These are phyloP conservation scores for Drechslerella dactyloides DNA, from an alignment of 2,329 filamentous ascomycete genomes.

Conservation along the genomic window DNA sequence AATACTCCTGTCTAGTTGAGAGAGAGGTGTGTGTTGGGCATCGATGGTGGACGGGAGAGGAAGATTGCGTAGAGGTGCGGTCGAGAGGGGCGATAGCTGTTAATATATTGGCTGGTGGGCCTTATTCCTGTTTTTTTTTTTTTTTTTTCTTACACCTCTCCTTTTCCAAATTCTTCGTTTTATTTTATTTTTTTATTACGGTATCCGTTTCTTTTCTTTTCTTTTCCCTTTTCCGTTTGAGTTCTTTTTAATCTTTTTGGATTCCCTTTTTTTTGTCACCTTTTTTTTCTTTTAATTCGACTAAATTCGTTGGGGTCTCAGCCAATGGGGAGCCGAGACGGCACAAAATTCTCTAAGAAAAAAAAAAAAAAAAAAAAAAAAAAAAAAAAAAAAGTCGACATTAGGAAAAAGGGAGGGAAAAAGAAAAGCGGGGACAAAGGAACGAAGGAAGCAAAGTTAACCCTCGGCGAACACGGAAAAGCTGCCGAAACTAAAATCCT, in stretches of 20 bases:
- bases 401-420: conserved; percentile 1
- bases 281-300: conserved; percentile 44
- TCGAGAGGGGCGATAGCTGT: not conserved
- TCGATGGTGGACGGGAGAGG: not conserved
- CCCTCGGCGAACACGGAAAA: not conserved
- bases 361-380: conserved; percentile 14
- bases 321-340: conserved; percentile 8
- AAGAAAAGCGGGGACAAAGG: not conserved
- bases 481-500: too few relatives aligned
- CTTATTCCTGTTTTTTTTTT: not conserved
- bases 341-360: not conserved
- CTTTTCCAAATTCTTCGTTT: conserved; percentile 5
- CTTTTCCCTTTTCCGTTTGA: conserved; percentile 7
- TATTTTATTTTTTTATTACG: conserved; percentile 1
- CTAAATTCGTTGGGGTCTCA: conserved; percentile 51
- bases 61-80: not conserved
- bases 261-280: conserved; percentile 40
- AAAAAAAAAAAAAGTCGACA: not conserved
- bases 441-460: not conserved
- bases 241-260: conserved; percentile 38
- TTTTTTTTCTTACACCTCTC: too few relatives aligned
- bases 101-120: not conserved
- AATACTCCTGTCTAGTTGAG: too few relatives aligned
- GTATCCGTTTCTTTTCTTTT: conserved; percentile 18
- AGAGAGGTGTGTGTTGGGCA: conserved; percentile 1